A percentile compares a stretch with the other conserved stretches of the same genome.
phyloP scores from a whole-genome alignment of 2,329 filamentous ascomycete genomes.

The Scytalidium lignicola region DNA sequence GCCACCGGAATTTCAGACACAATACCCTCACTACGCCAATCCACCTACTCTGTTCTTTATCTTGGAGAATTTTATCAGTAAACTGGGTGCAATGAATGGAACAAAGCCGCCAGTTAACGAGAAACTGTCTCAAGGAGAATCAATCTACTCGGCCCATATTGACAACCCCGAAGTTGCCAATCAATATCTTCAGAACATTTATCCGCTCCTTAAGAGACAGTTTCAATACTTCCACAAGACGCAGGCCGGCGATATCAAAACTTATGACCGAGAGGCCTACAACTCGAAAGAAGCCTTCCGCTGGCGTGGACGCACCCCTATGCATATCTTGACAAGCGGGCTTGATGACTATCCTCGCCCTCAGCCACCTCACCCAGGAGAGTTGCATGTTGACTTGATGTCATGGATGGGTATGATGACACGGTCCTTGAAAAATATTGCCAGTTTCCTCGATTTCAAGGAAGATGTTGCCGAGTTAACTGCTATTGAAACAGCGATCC shows the following conservation, averaged over 20 bases:
- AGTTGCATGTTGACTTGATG: conserved; percentile 91
- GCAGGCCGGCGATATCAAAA: conserved; percentile 82
- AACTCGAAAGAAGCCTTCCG: conserved; percentile 90
- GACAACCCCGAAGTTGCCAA: conserved; percentile 63
- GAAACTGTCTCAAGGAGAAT: conserved; percentile 36
- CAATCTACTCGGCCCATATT: conserved; percentile 58
- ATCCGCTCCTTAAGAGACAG: conserved; percentile 81
- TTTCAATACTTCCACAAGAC: conserved; percentile 95
- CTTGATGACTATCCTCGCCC: conserved; percentile 94
- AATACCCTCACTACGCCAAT: conserved; percentile 97
- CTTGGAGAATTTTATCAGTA: conserved; percentile 77
- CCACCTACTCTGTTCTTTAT: conserved; percentile 92
- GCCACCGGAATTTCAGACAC: conserved; percentile 84
- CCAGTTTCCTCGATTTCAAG: conserved; percentile 63
- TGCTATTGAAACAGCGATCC: conserved; percentile 69
- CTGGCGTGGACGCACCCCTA: conserved; percentile 84
- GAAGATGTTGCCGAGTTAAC: conserved; percentile 73
- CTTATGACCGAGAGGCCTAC: conserved; percentile 84
- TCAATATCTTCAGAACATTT: conserved; percentile 69
- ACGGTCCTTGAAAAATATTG: conserved; percentile 75
- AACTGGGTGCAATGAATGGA: conserved; percentile 55
- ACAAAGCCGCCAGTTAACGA: conserved; percentile 39
- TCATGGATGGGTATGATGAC: conserved; percentile 98
- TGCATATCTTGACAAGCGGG: conserved; percentile 86
- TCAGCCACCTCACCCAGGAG: conserved; percentile 89